Percentiles rank a stretch among this genome's conserved stretches.
These are phyloP conservation scores for Rutidosis leptorrhynchoides DNA, from an alignment of 129 eudicot genomes.

Conservation along the genomic window DNA sequence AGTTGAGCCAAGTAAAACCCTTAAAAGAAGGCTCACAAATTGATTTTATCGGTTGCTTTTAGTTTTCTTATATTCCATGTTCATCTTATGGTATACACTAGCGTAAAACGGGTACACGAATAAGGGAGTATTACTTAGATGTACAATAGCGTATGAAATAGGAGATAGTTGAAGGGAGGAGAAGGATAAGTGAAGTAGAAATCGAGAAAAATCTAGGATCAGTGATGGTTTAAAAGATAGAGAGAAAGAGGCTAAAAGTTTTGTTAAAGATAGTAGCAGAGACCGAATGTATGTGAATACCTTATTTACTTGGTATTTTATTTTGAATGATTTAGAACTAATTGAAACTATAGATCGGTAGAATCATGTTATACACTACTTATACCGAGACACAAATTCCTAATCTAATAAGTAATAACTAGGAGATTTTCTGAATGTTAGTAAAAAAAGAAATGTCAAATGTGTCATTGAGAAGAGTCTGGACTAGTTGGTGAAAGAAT, in stretches of 20 bases:
- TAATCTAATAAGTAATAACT: too few species aligned
- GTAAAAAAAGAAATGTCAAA: too few species aligned
- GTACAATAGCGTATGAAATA: conserved; percentile 69
- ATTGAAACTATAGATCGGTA: background rate
- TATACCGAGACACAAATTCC: background rate
- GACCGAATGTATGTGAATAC: background rate
- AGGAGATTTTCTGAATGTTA: background rate
- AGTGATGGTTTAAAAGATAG: conserved; percentile 49
- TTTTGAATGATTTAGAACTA: background rate
- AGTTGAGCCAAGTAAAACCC: too few species aligned
- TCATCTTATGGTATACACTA: too few species aligned
- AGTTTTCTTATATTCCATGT: too few species aligned
- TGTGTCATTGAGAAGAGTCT: background rate
- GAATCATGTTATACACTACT: background rate
- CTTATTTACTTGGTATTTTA: background rate
- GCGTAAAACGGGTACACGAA: too few species aligned
- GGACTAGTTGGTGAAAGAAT: background rate
- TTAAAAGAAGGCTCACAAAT: too few species aligned
- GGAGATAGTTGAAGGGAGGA: conserved; percentile 56
- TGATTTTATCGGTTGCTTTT: too few species aligned
- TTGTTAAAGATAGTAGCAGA: conserved; percentile 42
- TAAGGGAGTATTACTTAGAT: too few species aligned
- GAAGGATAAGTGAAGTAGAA: conserved; percentile 59
- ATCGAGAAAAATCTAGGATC: conserved; percentile 54
- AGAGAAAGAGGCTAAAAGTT: conserved; percentile 51